Base-by-base conservation (phyloP, 345 rosid genomes). In the Euphorbia peplus region DNA sequence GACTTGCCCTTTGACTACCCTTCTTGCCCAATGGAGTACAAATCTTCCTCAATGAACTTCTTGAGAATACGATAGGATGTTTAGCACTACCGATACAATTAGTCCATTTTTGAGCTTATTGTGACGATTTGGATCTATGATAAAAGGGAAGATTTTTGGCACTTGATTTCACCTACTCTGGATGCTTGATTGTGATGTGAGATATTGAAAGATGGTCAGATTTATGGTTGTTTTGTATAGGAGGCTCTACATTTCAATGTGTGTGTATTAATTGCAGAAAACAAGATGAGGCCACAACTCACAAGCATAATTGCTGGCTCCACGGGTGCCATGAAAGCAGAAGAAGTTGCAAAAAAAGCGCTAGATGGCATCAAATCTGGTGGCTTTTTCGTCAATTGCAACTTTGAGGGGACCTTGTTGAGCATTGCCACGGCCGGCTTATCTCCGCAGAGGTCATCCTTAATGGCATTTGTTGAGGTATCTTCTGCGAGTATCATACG, bases 391-490 rank as follows among this genome's bases (percentile, higher is more conserved):
- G 77, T 89, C 35, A 80, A 95, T 18, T 93, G 98, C 77, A 91
- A 93, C 83, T 81, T 79, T 30, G 92, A 83, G 63, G 97, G 98
- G 42, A 60, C 64, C 59, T 64, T 89, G 52, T 66, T 91, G 37
- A 77, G 96, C 48, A 79, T 83, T 1, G 87, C 86, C 4, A 87
- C 92, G 32, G 85, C 91, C 4, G 96, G 96, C 68, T 75, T 89
- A 70, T 86, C 92, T 7, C 96, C 97, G 51, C 96, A 88, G 66
- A 80, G 89, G 72, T 91, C 97, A 18, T 84, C 46, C 71, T 44
- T 78, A 79, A 81, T 86, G 83, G 98, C 97, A 55, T 89, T 85
- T 71, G 47, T 86, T 60, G 97, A 93, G 84, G 92, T 93, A 26
- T 73, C 76, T 52, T 62, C 81, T 10, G 83, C 75, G 56, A 83